Percentiles rank a stretch among this genome's conserved stretches.
Evolutionary conservation across 495 filamentous ascomycete genomes (phyloP).

Genomic region (Lepraria neglecta): DNA sequence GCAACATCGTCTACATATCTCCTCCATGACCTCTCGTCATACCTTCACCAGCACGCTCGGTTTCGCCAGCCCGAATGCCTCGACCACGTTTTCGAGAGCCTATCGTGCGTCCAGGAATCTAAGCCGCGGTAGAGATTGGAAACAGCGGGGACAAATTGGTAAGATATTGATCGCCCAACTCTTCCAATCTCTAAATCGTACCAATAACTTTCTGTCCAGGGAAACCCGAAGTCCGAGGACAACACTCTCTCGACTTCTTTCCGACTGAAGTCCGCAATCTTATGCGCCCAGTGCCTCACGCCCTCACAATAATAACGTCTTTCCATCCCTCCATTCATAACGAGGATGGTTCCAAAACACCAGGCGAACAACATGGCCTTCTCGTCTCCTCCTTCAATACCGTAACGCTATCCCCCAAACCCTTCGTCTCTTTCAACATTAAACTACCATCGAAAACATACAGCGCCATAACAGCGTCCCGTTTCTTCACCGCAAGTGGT

Average conservation of each 20-base stretch:
- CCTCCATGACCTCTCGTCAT: slow-evolving; percentile 11
- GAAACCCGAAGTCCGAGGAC: too few species aligned
- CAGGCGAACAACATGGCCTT: slow-evolving; percentile 47
- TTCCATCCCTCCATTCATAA: not conserved
- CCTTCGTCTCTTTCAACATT: slow-evolving; percentile 76
- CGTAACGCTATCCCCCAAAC: slow-evolving; percentile 57
- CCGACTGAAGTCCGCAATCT: not conserved
- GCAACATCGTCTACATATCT: not conserved
- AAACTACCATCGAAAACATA: slow-evolving; percentile 65
- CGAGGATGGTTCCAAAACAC: slow-evolving; percentile 31
- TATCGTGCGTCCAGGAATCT: not conserved
- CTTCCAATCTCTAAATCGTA: too few species aligned
- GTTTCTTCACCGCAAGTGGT: slow-evolving; percentile 34
- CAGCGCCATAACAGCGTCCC: slow-evolving; percentile 49
- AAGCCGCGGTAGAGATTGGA: not conserved
- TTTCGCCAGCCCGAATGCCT: not conserved
- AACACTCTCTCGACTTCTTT: too few species aligned
- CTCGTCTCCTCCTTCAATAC: slow-evolving; percentile 82
- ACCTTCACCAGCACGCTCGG: not conserved
- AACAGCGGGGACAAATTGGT: too few species aligned
- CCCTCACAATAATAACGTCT: slow-evolving; percentile 19
- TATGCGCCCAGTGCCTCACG: slow-evolving; percentile 14
- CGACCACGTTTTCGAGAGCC: not conserved
- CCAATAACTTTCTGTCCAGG: too few species aligned
- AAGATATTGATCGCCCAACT: too few species aligned